Base-by-base conservation (phyloP, 352 stramenopile genomes). In the Phytophthora constricta region DNA sequence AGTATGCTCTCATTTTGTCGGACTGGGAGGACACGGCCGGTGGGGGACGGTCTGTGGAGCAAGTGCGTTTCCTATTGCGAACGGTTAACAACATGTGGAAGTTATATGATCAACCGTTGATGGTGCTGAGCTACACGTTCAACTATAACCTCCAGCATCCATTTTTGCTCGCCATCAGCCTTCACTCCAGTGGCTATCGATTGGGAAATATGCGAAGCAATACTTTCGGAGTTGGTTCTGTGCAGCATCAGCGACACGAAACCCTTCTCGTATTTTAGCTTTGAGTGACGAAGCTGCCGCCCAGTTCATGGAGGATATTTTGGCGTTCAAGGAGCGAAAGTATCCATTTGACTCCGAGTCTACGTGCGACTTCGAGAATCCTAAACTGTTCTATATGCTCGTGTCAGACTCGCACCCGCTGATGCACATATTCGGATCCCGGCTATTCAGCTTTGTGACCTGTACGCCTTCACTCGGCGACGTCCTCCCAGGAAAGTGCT, bases 151-250 rank as follows among this genome's bases (percentile, higher is more conserved):
- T 93, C 19, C 61, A 83, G 25, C 62, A 83, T 1, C 69, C 74
- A 34, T 70, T 84, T 33, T 43, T 28, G 75, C 79, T 17, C 63
- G 75, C 3, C 80, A 80, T 28, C 73, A 91, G 16, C 66, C 80
- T 25, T 71, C 77, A 5, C 62, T 93, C 5, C 79, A 92, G 62
- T 93, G 85, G 85, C 72, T 93, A 5, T 80, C 85, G 11, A 84
- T 93, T 49, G 83, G 78, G 20, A 92, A 90, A 47, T 90, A 88
- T 37, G 83, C 83, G 0, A 93, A 92, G 34, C 83, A 90, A 58
- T 91, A 86, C 33, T 93, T 92, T 55, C 77, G 80, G 0, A 50
- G 74, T 16, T 93, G 85, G 85, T 92, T 93, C 58, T 91, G 85
- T 57, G 65, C 70, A 28, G 42, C 68, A 2, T 70, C 73, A 10